Evolutionary conservation across 805 yeast species (phyloP).

Genomic region (Blastobotrys muscicola): DNA sequence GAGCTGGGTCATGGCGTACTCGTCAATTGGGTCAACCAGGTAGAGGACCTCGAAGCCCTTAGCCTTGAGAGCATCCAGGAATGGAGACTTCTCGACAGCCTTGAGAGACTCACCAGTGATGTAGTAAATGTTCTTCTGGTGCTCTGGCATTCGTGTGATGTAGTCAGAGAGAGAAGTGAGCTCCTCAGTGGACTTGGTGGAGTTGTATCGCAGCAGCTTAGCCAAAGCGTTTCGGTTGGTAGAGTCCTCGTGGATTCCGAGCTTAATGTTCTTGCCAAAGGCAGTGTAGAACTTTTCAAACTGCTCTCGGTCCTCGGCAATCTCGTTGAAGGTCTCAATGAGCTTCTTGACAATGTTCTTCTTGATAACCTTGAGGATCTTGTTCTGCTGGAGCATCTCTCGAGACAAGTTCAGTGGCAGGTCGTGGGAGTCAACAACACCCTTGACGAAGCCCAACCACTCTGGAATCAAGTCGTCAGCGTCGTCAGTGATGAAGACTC

Average conservation of each 20-base stretch:
- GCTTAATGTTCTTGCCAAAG: conserved; percentile 94
- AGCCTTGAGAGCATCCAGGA: conserved; percentile 96
- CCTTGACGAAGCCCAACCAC: conserved; percentile 94
- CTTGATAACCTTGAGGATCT: conserved; percentile 97
- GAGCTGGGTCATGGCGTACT: conserved; percentile 98
- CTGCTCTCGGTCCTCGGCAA: conserved; percentile 98
- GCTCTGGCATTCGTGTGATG: conserved; percentile 99
- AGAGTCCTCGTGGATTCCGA: conserved; percentile 98
- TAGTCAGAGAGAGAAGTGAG: conserved; percentile 90
- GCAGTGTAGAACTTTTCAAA: conserved; percentile 98
- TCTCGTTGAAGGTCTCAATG: conserved; percentile 97
- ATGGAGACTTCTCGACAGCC: conserved; percentile 98
- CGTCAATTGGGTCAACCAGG: conserved; percentile 99
- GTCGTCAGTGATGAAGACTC: conserved; percentile 99
- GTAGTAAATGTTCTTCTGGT: conserved; percentile 98
- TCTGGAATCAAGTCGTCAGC: conserved; percentile 99
- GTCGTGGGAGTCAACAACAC: conserved; percentile 99
- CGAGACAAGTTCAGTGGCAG: conserved; percentile 99
- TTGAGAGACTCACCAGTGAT: conserved; percentile 98
- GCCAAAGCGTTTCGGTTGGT: conserved; percentile 96
- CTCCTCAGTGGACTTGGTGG: conserved; percentile 93
- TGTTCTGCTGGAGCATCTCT: conserved; percentile 99
- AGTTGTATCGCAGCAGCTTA: conserved; percentile 92
- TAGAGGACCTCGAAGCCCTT: conserved; percentile 97
- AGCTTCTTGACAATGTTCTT: conserved; percentile 98